Conservation (phyloP, 805 yeast genomes). For the Candida glaebosa region DNA sequence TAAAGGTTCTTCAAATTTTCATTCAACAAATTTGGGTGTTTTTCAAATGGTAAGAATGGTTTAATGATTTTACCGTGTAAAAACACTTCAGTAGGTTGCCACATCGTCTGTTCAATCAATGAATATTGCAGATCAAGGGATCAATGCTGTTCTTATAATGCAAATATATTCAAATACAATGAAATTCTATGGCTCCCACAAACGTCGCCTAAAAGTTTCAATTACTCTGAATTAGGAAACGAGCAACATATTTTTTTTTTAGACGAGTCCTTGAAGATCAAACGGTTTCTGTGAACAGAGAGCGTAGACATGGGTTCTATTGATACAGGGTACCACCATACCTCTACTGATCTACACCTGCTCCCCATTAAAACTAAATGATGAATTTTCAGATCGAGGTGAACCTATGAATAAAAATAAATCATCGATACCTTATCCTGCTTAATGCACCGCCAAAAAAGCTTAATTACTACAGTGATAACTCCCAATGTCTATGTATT, state of each 20-base stretch:
- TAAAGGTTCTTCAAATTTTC: conserved; percentile 50
- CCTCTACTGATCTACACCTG: too few relatives aligned
- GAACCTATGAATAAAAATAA: background rate
- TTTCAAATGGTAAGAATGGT: conserved; percentile 41
- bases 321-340: too few relatives aligned
- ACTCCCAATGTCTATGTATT: background rate
- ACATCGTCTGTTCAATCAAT: conserved; percentile 12
- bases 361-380: too few relatives aligned
- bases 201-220: background rate
- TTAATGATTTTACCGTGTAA: conserved; percentile 35
- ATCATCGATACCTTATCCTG: background rate
- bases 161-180: background rate
- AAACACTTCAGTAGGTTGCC: conserved; percentile 36
- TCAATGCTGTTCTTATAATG: background rate
- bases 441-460: background rate
- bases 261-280: too few relatives aligned
- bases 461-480: background rate
- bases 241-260: background rate
- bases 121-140: background rate
- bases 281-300: too few relatives aligned
- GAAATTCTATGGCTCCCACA: background rate
- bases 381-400: background rate
- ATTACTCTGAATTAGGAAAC: background rate
- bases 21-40: conserved; percentile 35
- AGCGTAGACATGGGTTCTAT: too few relatives aligned